Percentiles rank a stretch among this genome's conserved stretches.
These are phyloP conservation scores for Chenopodium berlandieri DNA, from an alignment of 148 eudicot genomes.

Conservation along the genomic window DNA sequence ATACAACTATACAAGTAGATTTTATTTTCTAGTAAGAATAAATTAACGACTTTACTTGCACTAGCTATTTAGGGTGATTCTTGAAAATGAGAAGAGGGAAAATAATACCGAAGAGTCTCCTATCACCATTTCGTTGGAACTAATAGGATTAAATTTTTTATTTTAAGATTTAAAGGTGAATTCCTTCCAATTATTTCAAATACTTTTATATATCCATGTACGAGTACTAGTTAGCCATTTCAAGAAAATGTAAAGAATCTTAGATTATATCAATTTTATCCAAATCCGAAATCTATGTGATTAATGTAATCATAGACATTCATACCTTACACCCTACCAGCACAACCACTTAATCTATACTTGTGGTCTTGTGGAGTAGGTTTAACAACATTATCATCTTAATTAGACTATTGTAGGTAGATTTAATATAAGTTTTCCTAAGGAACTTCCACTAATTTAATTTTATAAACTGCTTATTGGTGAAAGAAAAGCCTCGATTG, in stretches of 20 bases:
- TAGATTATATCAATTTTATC: not conserved
- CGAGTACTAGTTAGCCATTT: not conserved
- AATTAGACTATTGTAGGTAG: not conserved
- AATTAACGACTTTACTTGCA: no score
- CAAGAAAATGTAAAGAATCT: not conserved
- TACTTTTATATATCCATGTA: not conserved
- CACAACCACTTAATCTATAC: constrained; percentile 4
- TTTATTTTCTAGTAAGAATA: no score
- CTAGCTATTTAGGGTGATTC: no score
- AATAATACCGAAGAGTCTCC: no score
- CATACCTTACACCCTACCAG: constrained; percentile 17
- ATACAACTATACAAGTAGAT: no score
- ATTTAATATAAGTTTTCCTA: not conserved
- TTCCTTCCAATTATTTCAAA: no score
- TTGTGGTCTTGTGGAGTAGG: not conserved
- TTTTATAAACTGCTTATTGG: not conserved
- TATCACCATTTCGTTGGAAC: no score
- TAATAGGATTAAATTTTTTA: no score
- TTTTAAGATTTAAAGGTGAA: no score
- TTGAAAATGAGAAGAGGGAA: no score
- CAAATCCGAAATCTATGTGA: not conserved
- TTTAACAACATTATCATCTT: constrained; percentile 6
- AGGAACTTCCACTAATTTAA: not conserved
- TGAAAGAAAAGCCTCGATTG: not conserved
- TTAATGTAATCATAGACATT: constrained; percentile 5